phyloP scores from a whole-genome alignment of 106 monocot species.

The Dendrobium huoshanense region DNA sequence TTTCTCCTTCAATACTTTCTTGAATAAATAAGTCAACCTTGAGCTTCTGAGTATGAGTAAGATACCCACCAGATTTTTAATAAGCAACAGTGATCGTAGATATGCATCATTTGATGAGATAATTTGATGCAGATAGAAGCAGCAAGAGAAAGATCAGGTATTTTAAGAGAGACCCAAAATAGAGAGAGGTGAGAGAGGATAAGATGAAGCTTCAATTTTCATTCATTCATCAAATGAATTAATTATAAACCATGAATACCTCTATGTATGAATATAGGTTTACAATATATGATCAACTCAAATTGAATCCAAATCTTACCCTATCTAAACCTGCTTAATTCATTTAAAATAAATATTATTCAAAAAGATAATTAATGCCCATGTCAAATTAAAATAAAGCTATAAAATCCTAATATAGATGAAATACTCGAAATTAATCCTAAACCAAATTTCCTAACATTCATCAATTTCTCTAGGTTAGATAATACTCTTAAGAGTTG shows the following conservation, averaged over 20 bases:
- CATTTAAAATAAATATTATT: not conserved
- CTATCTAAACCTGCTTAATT: not conserved
- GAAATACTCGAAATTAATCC: not conserved
- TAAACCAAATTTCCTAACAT: not conserved
- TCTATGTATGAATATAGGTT: not conserved
- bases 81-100: not conserved
- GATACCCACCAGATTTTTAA: not conserved
- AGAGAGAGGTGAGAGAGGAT: not conserved
- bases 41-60: not conserved
- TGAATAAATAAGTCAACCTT: too few relatives aligned
- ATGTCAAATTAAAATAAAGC: not conserved
- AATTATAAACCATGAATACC: not conserved
- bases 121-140: not conserved
- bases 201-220: not conserved
- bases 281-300: not conserved
- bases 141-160: not conserved
- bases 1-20: too few relatives aligned
- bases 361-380: not conserved
- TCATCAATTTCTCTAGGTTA: not conserved
- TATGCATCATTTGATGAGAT: not conserved
- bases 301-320: not conserved
- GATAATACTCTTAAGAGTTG: not conserved
- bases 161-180: not conserved
- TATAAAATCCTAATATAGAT: too few relatives aligned
- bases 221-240: not conserved